Percentiles rank a stretch among this genome's conserved stretches.
These are phyloP conservation scores for Pholiota adiposa DNA, from an alignment of 1,284 basidiomycete species.

Conservation along the genomic window DNA sequence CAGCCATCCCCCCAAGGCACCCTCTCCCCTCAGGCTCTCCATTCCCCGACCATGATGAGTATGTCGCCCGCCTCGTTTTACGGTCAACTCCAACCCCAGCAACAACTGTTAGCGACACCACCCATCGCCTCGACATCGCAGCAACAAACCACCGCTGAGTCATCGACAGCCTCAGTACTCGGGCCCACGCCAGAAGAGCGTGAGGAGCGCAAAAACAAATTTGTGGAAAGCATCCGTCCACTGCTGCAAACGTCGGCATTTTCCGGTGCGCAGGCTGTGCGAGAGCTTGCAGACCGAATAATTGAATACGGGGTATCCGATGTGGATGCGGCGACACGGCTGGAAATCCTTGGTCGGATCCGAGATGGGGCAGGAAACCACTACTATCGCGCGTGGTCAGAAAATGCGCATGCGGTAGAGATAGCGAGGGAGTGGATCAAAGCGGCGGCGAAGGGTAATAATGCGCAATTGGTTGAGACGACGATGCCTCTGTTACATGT, in stretches of 20 bases:
- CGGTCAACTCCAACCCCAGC: slow-evolving; percentile 12
- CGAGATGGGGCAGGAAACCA: slow-evolving; percentile 82
- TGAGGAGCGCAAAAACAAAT: slow-evolving; percentile 51
- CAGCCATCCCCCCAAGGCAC: slow-evolving; percentile 56
- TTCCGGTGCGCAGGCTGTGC: slow-evolving; percentile 71
- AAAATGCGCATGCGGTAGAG: slow-evolving; percentile 72
- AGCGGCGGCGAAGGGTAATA: slow-evolving; percentile 62
- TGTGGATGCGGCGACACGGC: slow-evolving; percentile 61
- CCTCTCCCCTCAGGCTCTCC: slow-evolving; percentile 68
- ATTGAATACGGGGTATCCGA: slow-evolving; percentile 62
- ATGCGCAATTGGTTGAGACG: slow-evolving; percentile 60
- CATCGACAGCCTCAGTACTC: slow-evolving; percentile 4
- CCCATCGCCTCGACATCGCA: slow-evolving; percentile 18
- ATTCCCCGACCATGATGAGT: slow-evolving; percentile 50
- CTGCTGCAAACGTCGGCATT: slow-evolving; percentile 59
- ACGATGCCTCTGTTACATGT: slow-evolving; percentile 85
- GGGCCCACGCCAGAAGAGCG: slow-evolving; percentile 28
- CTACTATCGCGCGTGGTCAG: slow-evolving; percentile 83
- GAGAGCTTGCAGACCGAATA: slow-evolving; percentile 56
- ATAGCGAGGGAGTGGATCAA: slow-evolving; percentile 81
- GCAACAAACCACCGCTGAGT: slow-evolving; percentile 1
- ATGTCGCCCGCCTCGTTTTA: slow-evolving; percentile 45
- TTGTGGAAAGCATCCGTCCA: slow-evolving; percentile 53
- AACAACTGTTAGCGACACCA: slow-evolving; percentile 4
- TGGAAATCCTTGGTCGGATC: slow-evolving; percentile 76